Evolutionary conservation across 2,329 filamentous ascomycete species (phyloP).

Genomic region (Diaporthe amygdali): DNA sequence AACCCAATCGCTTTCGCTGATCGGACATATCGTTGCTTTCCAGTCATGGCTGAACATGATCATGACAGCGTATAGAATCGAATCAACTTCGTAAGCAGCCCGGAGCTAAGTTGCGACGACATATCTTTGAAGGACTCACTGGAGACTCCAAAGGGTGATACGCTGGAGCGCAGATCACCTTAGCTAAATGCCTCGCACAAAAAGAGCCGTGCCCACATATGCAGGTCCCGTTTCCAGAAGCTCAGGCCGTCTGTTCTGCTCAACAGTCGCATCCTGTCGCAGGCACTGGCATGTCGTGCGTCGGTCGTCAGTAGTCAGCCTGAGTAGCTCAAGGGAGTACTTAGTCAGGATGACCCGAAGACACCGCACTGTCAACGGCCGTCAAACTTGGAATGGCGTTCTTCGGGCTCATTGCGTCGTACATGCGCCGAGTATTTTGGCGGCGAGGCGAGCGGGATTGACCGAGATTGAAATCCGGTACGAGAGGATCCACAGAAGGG

Average conservation of each 20-base stretch:
- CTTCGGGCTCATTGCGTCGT: not conserved
- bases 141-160: not conserved
- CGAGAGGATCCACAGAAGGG: constrained; percentile 13
- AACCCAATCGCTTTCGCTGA: not conserved
- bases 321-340: not conserved
- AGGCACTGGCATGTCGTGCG: not conserved
- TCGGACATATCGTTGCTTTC: not conserved
- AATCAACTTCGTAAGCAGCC: not conserved
- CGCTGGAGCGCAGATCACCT: not conserved
- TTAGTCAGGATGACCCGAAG: not conserved
- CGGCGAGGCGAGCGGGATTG: constrained; percentile 25
- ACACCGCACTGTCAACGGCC: not conserved
- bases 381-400: not conserved
- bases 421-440: constrained; percentile 22
- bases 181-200: not conserved
- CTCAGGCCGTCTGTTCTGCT: not conserved
- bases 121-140: not conserved
- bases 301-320: not conserved
- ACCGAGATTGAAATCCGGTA: constrained; percentile 18
- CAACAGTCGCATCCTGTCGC: not conserved
- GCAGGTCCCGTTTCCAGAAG: constrained; percentile 12
- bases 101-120: not conserved
- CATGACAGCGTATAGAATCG: not conserved
- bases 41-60: not conserved
- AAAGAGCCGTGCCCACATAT: constrained; percentile 1